phyloP scores from a whole-genome alignment of 2,329 filamentous ascomycete genomes.

The Colletotrichum simmondsii region DNA sequence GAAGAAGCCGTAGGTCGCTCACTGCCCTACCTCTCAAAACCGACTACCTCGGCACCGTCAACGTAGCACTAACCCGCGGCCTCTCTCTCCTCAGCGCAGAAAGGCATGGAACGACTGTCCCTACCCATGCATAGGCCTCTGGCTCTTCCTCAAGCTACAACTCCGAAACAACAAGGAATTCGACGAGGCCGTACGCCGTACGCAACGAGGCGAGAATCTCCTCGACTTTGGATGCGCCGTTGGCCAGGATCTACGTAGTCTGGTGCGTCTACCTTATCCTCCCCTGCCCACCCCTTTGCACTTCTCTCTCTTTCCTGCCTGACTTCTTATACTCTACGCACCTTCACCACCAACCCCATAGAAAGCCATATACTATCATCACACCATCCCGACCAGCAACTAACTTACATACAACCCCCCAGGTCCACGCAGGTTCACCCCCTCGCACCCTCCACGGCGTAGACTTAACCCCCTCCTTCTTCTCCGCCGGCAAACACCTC shows the following conservation, averaged over 20 bases:
- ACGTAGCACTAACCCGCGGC: neutral
- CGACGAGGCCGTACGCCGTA: neutral
- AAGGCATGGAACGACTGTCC: neutral
- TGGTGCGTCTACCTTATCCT: neutral
- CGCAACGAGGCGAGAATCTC: neutral
- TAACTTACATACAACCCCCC: neutral
- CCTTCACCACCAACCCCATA: no score
- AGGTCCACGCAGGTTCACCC: neutral
- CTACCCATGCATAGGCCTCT: neutral
- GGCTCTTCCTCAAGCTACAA: neutral
- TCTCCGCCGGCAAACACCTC: neutral
- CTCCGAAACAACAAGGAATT: neutral
- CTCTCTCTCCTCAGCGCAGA: neutral
- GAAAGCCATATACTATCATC: no score
- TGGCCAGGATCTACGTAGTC: neutral
- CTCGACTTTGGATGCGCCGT: neutral
- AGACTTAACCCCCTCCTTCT: neutral
- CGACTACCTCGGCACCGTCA: neutral
- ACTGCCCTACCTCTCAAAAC: no score
- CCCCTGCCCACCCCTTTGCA: no score
- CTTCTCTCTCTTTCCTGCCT: neutral
- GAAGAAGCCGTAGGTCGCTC: neutral
- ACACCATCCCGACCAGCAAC: no score
- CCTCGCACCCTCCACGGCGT: neutral
- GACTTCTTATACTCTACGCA: no score